A percentile compares a stretch with the other conserved stretches of the same genome.
These are phyloP conservation scores for Takakia lepidozioides DNA, from an alignment of 225 moss, liverwort and hornwort species.

Conservation along the genomic window DNA sequence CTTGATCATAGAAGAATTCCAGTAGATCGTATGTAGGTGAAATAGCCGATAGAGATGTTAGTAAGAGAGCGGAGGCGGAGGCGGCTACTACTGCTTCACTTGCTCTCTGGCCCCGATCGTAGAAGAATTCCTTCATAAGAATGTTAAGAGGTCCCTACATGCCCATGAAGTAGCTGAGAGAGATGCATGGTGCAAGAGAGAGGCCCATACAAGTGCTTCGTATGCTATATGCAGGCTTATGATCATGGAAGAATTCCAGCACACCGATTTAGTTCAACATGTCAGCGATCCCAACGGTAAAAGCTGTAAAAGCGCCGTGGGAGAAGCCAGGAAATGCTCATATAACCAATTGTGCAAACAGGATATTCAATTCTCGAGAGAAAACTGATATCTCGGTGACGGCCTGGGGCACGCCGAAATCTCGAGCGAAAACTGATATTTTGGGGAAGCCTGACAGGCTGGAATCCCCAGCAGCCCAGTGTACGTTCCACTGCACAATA, in stretches of 20 bases:
- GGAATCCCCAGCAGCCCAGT: too few species aligned
- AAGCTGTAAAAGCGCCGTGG: constrained; percentile 56
- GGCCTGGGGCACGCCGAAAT: constrained; percentile 41
- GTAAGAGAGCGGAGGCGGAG: too few species aligned
- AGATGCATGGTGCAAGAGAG: constrained; percentile 45
- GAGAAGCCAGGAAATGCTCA: constrained; percentile 59
- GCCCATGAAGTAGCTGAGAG: constrained; percentile 35
- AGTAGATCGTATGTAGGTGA: too few species aligned
- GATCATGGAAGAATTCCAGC: constrained; percentile 59
- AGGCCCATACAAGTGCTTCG: constrained; percentile 55
- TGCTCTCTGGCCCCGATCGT: too few species aligned
- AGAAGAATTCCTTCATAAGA: too few species aligned
- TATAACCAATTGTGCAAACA: constrained; percentile 13
- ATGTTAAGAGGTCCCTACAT: too few species aligned
- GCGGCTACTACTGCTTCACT: too few species aligned
- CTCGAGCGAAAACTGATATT: constrained; percentile 48
- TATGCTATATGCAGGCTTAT: constrained; percentile 65
- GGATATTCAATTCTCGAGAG: constrained; percentile 41
- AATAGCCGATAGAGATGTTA: too few species aligned
- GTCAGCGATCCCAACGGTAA: constrained; percentile 45
- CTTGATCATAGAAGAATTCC: too few species aligned
- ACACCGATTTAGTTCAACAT: too few species aligned
- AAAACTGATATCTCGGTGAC: constrained; percentile 44
- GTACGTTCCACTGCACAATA: too few species aligned
- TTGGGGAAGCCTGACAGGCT: constrained; percentile 28